Evolutionary conservation across 2,329 filamentous ascomycete species (phyloP), one percentile per base, ranked within the genome.

Genomic region (Dendryphion nanum): DNA sequence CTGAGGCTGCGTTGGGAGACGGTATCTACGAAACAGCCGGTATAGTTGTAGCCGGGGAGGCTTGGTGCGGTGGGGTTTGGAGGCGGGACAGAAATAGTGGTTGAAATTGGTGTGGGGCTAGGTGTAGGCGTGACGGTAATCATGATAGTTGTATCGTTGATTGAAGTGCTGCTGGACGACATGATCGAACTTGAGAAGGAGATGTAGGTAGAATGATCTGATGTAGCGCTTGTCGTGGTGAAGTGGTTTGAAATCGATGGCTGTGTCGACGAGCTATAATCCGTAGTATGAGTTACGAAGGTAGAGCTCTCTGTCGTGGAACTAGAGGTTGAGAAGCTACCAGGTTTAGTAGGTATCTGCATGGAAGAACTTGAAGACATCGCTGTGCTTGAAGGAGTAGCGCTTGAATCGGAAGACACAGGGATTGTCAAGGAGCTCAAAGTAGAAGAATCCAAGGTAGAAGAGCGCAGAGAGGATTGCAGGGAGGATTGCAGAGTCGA

Each of bases 1-100:
- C 34, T 38, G 8, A 57, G 41, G 13, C 46, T 40, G 14, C 53
- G 50, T 8, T 40, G 37, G 15, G 29, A 24, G 4, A 47, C 39
- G 17, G 17, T 36, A 24, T 57, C 53, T 18, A 40, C 40, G 12
- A 53, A 30, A 36, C 53, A 57, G 18, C 53, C 53, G 10, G 40
- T 40, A 34, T 55, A 55, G 30, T 35, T 48, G 33, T 53, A 53
- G 16, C 45, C 48, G 6, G 46, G 16, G 23, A 53, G 16, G n/a
- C 37, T 37, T 2, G 52, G 51, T 5, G 36, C 37, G 17, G 41
- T 33, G 8, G 45, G 21, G 2, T 43, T 43, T 3, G 45, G 26
- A 7, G 41, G 32, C 36, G 44, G 36, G 39, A 41, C 33, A 41
- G 35, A 4, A 18, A 18, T 5, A 30, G 41, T 21, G 42, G 45